phyloP scores from a whole-genome alignment of 1,284 basidiomycete species.

The Apiotrichum siamense region DNA sequence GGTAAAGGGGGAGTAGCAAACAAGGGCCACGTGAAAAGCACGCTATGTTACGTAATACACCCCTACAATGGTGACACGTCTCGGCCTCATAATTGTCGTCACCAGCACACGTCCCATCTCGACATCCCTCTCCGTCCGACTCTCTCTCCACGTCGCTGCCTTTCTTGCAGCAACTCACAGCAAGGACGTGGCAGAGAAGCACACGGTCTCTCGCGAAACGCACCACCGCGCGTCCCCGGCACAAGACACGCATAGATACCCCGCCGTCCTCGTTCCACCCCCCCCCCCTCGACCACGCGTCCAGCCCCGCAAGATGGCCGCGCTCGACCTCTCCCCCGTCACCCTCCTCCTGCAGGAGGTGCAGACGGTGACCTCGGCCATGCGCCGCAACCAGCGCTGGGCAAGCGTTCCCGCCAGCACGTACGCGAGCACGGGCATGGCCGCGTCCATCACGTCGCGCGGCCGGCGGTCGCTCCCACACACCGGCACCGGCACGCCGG shows the following conservation, averaged over 20 bases:
- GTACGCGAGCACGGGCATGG: constrained; percentile 24
- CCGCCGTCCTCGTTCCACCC: background rate
- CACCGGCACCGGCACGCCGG: too few species aligned
- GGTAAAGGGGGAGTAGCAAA: background rate
- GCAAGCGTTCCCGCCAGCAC: constrained; percentile 52
- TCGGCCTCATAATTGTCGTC: too few species aligned
- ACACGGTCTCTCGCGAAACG: too few species aligned
- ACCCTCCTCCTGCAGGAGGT: constrained; percentile 59
- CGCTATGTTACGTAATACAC: too few species aligned
- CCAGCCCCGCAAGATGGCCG: background rate
- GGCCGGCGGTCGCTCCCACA: constrained; percentile 2
- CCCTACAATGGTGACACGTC: too few species aligned
- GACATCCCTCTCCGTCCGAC: background rate
- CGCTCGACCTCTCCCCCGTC: constrained; percentile 38
- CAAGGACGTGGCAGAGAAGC: too few species aligned
- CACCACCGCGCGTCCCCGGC: too few species aligned
- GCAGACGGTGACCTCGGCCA: constrained; percentile 83
- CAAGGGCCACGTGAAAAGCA: too few species aligned
- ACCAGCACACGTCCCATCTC: background rate
- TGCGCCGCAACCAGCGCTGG: constrained; percentile 96
- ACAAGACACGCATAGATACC: background rate
- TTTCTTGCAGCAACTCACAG: background rate
- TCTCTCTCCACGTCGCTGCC: background rate
- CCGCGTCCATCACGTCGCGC: constrained; percentile 22
- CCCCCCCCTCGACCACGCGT: background rate